A percentile compares a stretch with the other conserved stretches of the same genome.
These are phyloP conservation scores for Neonectria sp. DNA, from an alignment of 2,329 filamentous ascomycete species.

Conservation along the genomic window DNA sequence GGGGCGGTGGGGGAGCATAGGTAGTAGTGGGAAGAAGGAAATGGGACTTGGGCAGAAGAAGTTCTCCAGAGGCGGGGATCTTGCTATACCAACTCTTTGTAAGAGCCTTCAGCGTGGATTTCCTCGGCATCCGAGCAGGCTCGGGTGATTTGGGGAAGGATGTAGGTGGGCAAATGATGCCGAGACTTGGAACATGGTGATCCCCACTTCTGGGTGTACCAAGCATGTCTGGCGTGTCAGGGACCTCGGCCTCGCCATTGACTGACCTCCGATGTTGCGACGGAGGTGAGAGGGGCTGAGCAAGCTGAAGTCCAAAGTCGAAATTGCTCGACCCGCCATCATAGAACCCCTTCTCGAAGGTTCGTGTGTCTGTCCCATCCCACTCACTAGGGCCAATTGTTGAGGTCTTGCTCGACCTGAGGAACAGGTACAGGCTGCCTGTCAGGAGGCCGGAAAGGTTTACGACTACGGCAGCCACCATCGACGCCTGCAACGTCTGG, in stretches of 20 bases:
- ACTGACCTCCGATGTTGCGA: slow-evolving; percentile 9
- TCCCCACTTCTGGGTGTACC: slow-evolving; percentile 9
- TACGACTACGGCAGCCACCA: slow-evolving; percentile 76
- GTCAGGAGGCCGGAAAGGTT: slow-evolving; percentile 77
- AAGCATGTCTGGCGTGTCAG: slow-evolving; percentile 22
- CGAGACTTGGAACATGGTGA: slow-evolving; percentile 33
- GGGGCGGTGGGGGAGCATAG: slow-evolving; percentile 52
- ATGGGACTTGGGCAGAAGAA: slow-evolving; percentile 45
- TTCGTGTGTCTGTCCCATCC: slow-evolving; percentile 37
- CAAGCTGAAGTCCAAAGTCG: slow-evolving; percentile 29
- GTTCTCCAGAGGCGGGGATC: slow-evolving; percentile 42
- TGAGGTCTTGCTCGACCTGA: slow-evolving; percentile 73
- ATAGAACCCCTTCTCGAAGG: slow-evolving; percentile 37
- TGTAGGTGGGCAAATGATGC: slow-evolving; percentile 40
- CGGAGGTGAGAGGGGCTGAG: slow-evolving; percentile 28
- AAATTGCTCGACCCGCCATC: slow-evolving; percentile 34
- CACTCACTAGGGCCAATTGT: slow-evolving; percentile 67
- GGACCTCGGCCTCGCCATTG: slow-evolving; percentile 1
- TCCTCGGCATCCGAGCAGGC: slow-evolving; percentile 36
- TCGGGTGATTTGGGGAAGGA: slow-evolving; percentile 35
- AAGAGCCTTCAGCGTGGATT: slow-evolving; percentile 41
- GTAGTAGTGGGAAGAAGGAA: slow-evolving; percentile 64
- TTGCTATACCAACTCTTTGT: slow-evolving; percentile 48
- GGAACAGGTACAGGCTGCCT: slow-evolving; percentile 76
- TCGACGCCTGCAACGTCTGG: slow-evolving; percentile 66